Base-by-base conservation (phyloP, 768 basidiomycete species). In the Lactarius sp. region DNA sequence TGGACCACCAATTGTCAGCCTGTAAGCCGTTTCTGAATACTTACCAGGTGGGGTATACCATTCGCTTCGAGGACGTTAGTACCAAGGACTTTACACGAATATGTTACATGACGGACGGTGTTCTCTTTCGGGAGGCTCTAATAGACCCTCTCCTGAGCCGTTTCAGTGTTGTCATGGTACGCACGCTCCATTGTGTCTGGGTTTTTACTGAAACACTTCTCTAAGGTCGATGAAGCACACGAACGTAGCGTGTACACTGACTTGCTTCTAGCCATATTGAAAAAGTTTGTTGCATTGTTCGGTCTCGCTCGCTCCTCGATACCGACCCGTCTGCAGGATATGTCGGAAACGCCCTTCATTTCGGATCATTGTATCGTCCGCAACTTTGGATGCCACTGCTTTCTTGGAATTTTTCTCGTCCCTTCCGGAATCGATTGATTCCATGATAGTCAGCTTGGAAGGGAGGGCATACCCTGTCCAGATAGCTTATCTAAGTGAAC, bases 201-300 rank as follows among this genome's bases (percentile, higher is more conserved):
- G 37, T 27, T 44, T 46, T n/a, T 52, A 27, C 22, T 22, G 52
- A 59, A 36, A 22, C 18, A 12, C 9, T 20, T 20, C 12, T 50
- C 14, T 39, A 68, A 96, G 94, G 87, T 99, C 52, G 97, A 99
- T 69, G 97, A 98, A 78, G 97, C 94, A 0, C 97, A 99, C 72
- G 97, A 99, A 72, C 80, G 97, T 39, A 92, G 93, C 70, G 80
- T 93, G n/a, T 96, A 98, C 73, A 98, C 95, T 0, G 97, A 99
- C 73, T 76, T 99, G 10, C 76, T 99, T 2, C 79, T 99, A 1
- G 96, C 96, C 0, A 76, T 98, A 18, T 75, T 99, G 52, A 96
- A 97, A 78, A 98, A 98, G 95, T 95, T 46, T 20, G 59, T 56
- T 34, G 34, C 13, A 42, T 22, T 56, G 36, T 27, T 49, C 42